Base-by-base conservation (phyloP, 768 basidiomycete genomes). In the Boletus sp. region DNA sequence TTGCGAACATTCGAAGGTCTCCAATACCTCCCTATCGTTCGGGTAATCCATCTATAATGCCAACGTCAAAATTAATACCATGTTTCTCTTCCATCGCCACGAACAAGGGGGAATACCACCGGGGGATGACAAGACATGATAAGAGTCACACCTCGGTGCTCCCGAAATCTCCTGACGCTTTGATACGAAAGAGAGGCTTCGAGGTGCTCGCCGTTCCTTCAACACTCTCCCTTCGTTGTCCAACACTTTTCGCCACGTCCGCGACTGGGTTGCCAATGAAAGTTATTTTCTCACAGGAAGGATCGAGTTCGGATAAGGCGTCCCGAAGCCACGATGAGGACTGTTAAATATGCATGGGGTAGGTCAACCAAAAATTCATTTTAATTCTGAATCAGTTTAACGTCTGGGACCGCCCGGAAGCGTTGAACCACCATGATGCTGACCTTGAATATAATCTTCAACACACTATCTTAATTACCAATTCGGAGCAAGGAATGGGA, bases 271-370 rank as follows among this genome's bases (percentile, higher is more conserved):
- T 85, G 41, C 88, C 84, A 25, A 90, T 83, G 68, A 98, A 84
- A 1, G 88, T 90, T 19, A 98, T 78, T 55, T 85, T 89, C 40
- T 91, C 85, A 66, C 87, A 92, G 0, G 92, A 89, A 17, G 92
- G 82, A 61, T 98, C 94, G 14, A 99, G 78, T 65, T 98, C 96
- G 11, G 87, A 85, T 14, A 98, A 80, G 0, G 95, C 93, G 55
- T 97, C 93, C 40, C 90, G 85, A 33, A 98, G 85, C 91, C 93
- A 95, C 6, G 89, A 94, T 3, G 95, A 96, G 83, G 69, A 70
- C 70, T 70, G 51, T 17, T 25, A 78, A 52, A 21, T n/a, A n/a
- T 25, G n/a, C 33, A 32, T 42, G 19, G 14, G 40, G 42, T 29
- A 25, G 30, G 14, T 44, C 23, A 37, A 35, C 47, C 40, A 34